Percentiles rank a stretch among this genome's conserved stretches.
phyloP scores from a whole-genome alignment of 2,329 filamentous ascomycete genomes.

The Grosmannia huntii region DNA sequence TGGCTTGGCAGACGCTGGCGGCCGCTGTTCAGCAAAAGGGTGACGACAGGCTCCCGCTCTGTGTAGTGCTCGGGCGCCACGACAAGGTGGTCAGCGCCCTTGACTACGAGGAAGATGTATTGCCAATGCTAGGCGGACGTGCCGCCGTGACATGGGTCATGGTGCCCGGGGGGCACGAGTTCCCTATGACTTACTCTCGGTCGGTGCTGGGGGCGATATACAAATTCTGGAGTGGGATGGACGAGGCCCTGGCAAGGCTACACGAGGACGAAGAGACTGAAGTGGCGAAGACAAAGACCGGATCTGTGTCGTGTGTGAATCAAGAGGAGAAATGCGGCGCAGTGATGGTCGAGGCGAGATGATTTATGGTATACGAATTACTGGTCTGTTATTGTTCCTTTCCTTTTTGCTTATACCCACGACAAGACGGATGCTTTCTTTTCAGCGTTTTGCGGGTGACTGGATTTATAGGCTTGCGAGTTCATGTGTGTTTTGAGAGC shows the following conservation, averaged over 20 bases:
- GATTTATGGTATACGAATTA: not conserved
- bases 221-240: slow-evolving; percentile 28
- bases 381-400: not conserved
- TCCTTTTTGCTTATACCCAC: not conserved
- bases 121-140: slow-evolving; percentile 37
- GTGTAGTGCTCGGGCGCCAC: slow-evolving; percentile 35
- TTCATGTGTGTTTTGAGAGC: too few species aligned
- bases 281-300: slow-evolving; percentile 3
- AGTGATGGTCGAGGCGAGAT: not conserved
- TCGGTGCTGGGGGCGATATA: slow-evolving; percentile 33
- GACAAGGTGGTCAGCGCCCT: slow-evolving; percentile 40
- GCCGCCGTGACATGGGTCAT: slow-evolving; percentile 36
- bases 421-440: too few species aligned
- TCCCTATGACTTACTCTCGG: slow-evolving; percentile 43
- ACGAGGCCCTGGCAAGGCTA: not conserved
- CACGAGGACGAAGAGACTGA: slow-evolving; percentile 1
- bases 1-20: slow-evolving; percentile 35
- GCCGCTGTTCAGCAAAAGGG: slow-evolving; percentile 14
- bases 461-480: too few species aligned
- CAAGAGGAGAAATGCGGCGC: not conserved
- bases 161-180: slow-evolving; percentile 45
- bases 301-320: not conserved
- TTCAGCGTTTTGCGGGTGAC: too few species aligned
- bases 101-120: slow-evolving; percentile 34
- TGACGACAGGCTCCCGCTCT: slow-evolving; percentile 25